Evolutionary conservation across 352 stramenopile genomes (phyloP).

Genomic region (Thalassiosira sp.): DNA sequence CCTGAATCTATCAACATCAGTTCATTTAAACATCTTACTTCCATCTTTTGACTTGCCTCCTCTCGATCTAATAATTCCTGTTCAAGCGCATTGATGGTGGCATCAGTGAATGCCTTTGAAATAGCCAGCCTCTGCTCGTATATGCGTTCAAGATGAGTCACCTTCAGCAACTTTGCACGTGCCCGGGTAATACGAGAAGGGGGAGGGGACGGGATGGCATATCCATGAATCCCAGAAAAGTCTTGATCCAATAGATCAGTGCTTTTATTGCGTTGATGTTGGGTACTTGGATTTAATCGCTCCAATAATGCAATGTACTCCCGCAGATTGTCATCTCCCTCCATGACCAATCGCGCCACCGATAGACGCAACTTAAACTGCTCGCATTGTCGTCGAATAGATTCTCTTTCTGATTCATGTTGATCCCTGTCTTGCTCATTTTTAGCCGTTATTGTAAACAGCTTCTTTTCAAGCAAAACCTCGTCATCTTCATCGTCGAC

Average conservation of each 20-base stretch:
- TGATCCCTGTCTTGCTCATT: constrained; percentile 40
- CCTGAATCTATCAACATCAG: constrained; percentile 42
- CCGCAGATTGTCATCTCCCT: constrained; percentile 51
- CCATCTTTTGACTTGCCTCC: constrained; percentile 45
- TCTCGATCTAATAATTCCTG: constrained; percentile 51
- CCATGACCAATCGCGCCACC: constrained; percentile 48
- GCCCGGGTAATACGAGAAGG: constrained; percentile 35
- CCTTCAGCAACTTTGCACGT: constrained; percentile 52
- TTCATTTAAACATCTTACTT: constrained; percentile 56
- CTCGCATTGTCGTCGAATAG: constrained; percentile 50
- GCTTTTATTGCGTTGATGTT: constrained; percentile 2
- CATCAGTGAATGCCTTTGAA: constrained; percentile 56
- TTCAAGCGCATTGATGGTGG: constrained; percentile 57
- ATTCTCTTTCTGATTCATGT: constrained; percentile 43
- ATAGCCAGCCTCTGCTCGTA: constrained; percentile 44
- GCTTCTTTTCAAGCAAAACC: constrained; percentile 44
- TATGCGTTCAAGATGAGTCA: constrained; percentile 42
- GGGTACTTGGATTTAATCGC: constrained; percentile 18
- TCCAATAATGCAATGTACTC: constrained; percentile 51
- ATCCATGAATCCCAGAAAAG: constrained; percentile 7
- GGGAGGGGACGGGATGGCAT: constrained; percentile 27
- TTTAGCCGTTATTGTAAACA: constrained; percentile 48
- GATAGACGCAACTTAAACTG: constrained; percentile 49
- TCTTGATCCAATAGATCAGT: constrained; percentile 16
- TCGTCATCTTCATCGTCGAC: constrained; percentile 50